Evolutionary conservation across 2,329 filamentous ascomycete genomes (phyloP).

Genomic region (Colletotrichum cuscutae): DNA sequence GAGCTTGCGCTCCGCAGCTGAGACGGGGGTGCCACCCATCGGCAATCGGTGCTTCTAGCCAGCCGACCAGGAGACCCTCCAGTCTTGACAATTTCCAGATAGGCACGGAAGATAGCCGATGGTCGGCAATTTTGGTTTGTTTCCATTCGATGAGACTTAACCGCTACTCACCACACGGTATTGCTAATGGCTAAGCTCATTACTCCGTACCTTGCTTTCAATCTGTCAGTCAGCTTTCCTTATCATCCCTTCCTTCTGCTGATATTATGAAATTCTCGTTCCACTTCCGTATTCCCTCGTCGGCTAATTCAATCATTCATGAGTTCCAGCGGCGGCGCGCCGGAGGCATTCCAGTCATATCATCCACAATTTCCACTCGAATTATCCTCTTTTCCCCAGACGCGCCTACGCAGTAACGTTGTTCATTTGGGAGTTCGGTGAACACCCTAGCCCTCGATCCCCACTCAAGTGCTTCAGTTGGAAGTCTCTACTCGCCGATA

Average conservation of each 20-base stretch:
- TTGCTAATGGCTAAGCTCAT: neutral
- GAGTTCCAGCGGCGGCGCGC: neutral
- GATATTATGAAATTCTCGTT: neutral
- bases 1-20: neutral
- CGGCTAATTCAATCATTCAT: neutral
- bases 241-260: neutral
- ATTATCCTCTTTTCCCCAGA: neutral
- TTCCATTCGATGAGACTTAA: constrained; percentile 5
- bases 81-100: no score
- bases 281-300: neutral
- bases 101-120: constrained; percentile 19
- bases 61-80: constrained; percentile 16
- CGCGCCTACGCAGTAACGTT: neutral
- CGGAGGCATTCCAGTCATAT: neutral
- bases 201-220: neutral
- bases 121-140: constrained; percentile 16
- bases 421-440: neutral
- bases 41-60: constrained; percentile 18
- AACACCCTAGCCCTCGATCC: constrained; percentile 5
- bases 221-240: neutral
- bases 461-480: constrained; percentile 4
- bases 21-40: constrained; percentile 12
- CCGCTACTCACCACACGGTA: neutral
- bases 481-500: neutral
- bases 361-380: neutral